Evolutionary conservation across 1,284 basidiomycete genomes (phyloP).

Genomic region (Cryptococcus sp.): DNA sequence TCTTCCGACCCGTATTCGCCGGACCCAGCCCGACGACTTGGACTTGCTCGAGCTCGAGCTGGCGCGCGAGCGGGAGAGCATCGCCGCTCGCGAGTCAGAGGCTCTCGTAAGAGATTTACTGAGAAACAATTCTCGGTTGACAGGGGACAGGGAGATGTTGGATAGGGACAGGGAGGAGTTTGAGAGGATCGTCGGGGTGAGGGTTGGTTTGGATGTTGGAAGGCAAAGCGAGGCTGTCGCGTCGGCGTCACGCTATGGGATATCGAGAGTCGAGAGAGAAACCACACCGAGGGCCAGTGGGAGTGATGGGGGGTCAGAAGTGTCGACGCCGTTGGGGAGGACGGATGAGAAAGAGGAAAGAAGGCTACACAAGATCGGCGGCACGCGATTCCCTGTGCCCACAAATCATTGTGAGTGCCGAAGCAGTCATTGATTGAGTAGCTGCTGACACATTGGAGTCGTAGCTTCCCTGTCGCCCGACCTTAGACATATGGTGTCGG

Average conservation of each 20-base stretch:
- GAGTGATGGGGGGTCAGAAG: no score
- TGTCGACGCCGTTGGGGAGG: no score
- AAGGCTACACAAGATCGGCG: constrained; percentile 37
- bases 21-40: no score
- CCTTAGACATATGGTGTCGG: constrained; percentile 46
- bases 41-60: no score
- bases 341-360: constrained; percentile 19
- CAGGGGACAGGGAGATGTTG: constrained; percentile 10
- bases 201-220: constrained; percentile 4
- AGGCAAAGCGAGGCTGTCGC: no score
- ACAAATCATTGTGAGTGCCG: constrained; percentile 48
- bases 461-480: constrained; percentile 48
- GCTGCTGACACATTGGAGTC: background rate
- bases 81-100: constrained; percentile 7
- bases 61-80: no score
- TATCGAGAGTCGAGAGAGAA: no score
- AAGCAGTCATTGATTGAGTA: background rate
- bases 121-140: constrained; percentile 14
- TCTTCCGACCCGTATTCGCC: no score
- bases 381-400: constrained; percentile 40
- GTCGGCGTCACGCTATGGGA: no score
- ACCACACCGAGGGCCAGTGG: no score
- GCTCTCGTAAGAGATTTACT: constrained; percentile 13
- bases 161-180: constrained; percentile 21
- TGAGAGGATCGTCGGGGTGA: constrained; percentile 23